Evolutionary conservation across 1,139 yeast genomes (phyloP).

Genomic region (Geotrichum armillariae): DNA sequence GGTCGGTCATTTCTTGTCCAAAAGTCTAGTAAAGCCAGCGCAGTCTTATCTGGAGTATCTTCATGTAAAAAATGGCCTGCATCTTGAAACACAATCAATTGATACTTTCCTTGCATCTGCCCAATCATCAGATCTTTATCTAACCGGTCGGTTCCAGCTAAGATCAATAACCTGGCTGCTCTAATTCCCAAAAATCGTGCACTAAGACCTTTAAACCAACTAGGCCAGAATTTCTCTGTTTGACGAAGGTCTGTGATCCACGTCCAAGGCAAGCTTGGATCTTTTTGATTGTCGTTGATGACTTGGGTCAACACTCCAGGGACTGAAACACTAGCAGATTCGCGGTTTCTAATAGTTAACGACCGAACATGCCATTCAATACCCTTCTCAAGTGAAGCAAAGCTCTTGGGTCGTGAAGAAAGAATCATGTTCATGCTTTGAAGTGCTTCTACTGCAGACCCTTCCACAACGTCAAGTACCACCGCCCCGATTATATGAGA

Average conservation of each 20-base stretch:
- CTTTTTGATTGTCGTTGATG: constrained; percentile 25
- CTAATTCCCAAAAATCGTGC: constrained; percentile 54
- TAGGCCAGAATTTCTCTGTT: constrained; percentile 70
- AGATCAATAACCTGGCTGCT: constrained; percentile 67
- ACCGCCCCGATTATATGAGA: constrained; percentile 53
- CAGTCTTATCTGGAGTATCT: constrained; percentile 73
- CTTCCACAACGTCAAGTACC: constrained; percentile 91
- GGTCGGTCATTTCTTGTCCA: constrained; percentile 51
- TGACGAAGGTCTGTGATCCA: constrained; percentile 67
- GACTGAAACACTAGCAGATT: constrained; percentile 73
- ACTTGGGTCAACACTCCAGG: constrained; percentile 55
- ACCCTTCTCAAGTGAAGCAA: constrained; percentile 55
- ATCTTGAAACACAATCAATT: constrained; percentile 75
- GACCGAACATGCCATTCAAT: constrained; percentile 78
- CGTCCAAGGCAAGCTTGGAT: constrained; percentile 31
- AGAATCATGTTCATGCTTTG: constrained; percentile 66
- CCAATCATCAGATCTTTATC: constrained; percentile 87
- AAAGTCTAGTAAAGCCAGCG: constrained; percentile 49
- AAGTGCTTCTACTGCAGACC: constrained; percentile 75
- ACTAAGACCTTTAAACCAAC: constrained; percentile 82
- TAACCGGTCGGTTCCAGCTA: constrained; percentile 89
- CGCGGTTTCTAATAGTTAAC: constrained; percentile 50
- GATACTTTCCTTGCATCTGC: constrained; percentile 93
- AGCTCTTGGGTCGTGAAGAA: constrained; percentile 57
- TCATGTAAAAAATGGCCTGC: constrained; percentile 94